phyloP scores from a whole-genome alignment of 768 basidiomycete genomes.

The Mycena metata region DNA sequence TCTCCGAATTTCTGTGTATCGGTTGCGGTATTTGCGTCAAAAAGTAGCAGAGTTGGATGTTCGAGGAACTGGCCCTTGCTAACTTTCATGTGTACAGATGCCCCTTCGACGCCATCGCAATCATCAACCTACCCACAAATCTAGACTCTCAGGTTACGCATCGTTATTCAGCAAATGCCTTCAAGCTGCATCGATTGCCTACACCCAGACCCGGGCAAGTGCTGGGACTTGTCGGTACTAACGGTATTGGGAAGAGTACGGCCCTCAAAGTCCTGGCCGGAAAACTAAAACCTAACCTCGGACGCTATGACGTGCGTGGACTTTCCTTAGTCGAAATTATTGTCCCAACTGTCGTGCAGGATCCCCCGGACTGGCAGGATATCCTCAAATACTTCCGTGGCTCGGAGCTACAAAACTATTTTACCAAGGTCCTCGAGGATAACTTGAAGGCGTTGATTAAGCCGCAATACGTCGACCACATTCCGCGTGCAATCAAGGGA shows the following conservation, averaged over 20 bases:
- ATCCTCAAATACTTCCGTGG: conserved; percentile 99
- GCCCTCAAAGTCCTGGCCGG: conserved; percentile 97
- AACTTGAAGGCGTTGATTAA: conserved; percentile 99
- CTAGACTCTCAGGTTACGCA: conserved; percentile 96
- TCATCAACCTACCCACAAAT: conserved; percentile 99
- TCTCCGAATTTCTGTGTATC: conserved; percentile 98
- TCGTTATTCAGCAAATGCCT: conserved; percentile 97
- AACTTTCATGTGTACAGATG: conserved; percentile 68
- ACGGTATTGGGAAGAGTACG: conserved; percentile 99
- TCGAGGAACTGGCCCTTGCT: not conserved
- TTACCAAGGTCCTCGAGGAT: conserved; percentile 98
- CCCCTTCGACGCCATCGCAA: conserved; percentile 98
- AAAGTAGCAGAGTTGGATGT: conserved; percentile 73
- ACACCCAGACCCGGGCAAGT: conserved; percentile 98
- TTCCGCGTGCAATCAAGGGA: conserved; percentile 95
- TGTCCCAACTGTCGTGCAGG: conserved; percentile 57
- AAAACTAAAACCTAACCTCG: conserved; percentile 97
- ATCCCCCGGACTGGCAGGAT: conserved; percentile 99
- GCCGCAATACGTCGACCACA: conserved; percentile 99
- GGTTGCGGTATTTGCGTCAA: conserved; percentile 99
- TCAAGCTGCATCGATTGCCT: conserved; percentile 98
- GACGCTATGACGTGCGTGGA: conserved; percentile 88
- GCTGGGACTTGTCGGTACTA: conserved; percentile 97
- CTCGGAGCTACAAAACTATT: conserved; percentile 99
- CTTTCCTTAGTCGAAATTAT: conserved; percentile 3